These are phyloP conservation scores for Luvunga scandens DNA, from an alignment of 345 rosid species.

Conservation along the genomic window DNA sequence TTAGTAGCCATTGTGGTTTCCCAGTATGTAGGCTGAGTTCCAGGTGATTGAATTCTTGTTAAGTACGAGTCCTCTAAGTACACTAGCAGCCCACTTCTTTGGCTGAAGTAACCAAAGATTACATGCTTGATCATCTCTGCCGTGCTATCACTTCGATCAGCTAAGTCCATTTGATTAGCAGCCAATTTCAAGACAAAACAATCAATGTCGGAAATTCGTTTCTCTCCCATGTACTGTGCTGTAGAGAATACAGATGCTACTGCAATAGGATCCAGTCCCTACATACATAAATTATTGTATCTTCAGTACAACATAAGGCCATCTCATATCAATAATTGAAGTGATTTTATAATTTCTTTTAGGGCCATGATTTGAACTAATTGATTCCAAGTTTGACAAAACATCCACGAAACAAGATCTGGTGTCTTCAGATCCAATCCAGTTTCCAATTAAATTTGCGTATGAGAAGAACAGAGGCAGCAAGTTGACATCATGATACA, in stretches of 20 bases:
- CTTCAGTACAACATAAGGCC: slow-evolving; percentile 2
- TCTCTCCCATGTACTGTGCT: slow-evolving; percentile 88
- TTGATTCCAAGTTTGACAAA: neutral
- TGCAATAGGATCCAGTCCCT: slow-evolving; percentile 92
- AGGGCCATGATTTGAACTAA: neutral
- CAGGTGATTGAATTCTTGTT: slow-evolving; percentile 83
- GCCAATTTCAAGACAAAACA: slow-evolving; percentile 83
- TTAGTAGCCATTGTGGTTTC: slow-evolving; percentile 81
- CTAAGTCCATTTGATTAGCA: slow-evolving; percentile 69
- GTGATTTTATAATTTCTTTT: neutral
- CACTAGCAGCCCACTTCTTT: slow-evolving; percentile 75
- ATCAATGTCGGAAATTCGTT: slow-evolving; percentile 51
- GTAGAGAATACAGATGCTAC: slow-evolving; percentile 76
- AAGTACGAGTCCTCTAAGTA: slow-evolving; percentile 63
- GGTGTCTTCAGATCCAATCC: slow-evolving; percentile 30
- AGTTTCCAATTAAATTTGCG: slow-evolving; percentile 17
- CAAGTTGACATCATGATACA: neutral
- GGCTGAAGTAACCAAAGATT: slow-evolving; percentile 88
- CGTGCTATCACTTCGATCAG: slow-evolving; percentile 67
- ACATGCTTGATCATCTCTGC: slow-evolving; percentile 97
- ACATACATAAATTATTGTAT: slow-evolving; percentile 17
- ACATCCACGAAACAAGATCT: slow-evolving; percentile 36
- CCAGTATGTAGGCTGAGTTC: slow-evolving; percentile 79
- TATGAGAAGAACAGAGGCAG: neutral
- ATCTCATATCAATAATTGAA: neutral